Evolutionary conservation across 2,329 filamentous ascomycete species (phyloP).

Genomic region (Acarospora socialis): DNA sequence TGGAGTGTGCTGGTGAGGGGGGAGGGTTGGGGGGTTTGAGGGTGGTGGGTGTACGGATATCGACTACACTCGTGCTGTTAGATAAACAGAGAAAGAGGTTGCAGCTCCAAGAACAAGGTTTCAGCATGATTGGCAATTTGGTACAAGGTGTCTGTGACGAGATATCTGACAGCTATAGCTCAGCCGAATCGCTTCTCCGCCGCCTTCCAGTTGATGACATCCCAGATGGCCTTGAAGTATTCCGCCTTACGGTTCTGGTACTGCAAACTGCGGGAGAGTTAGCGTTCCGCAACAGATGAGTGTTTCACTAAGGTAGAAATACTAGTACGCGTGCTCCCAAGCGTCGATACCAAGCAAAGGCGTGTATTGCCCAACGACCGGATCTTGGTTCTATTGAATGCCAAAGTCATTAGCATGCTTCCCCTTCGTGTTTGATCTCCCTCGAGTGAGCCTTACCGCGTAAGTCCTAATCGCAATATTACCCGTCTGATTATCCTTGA

Average conservation of each 20-base stretch:
- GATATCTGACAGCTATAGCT: too few relatives aligned
- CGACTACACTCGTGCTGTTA: too few relatives aligned
- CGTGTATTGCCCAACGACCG: slow-evolving; percentile 67
- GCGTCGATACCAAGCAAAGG: slow-evolving; percentile 83
- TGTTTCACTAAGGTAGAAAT: slow-evolving; percentile 20
- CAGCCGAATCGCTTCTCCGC: slow-evolving; percentile 60
- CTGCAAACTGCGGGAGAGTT: slow-evolving; percentile 46
- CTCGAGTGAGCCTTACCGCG: slow-evolving; percentile 29
- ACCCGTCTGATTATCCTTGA: slow-evolving; percentile 47
- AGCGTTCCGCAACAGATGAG: slow-evolving; percentile 8
- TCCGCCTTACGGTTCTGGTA: slow-evolving; percentile 96
- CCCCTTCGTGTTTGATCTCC: neutral
- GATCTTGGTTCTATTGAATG: slow-evolving; percentile 59
- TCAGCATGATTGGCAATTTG: too few relatives aligned
- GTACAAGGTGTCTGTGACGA: too few relatives aligned
- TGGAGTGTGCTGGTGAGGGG: too few relatives aligned
- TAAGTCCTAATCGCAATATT: slow-evolving; percentile 41
- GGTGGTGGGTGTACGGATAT: too few relatives aligned
- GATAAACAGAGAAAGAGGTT: too few relatives aligned
- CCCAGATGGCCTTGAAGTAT: slow-evolving; percentile 89
- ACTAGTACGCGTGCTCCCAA: slow-evolving; percentile 93
- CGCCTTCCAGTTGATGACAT: slow-evolving; percentile 90
- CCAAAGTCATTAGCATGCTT: neutral
- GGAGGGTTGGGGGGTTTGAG: too few relatives aligned
- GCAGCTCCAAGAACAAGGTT: too few relatives aligned